Evolutionary conservation across 768 basidiomycete genomes (phyloP).

Genomic region (Russula lepida): DNA sequence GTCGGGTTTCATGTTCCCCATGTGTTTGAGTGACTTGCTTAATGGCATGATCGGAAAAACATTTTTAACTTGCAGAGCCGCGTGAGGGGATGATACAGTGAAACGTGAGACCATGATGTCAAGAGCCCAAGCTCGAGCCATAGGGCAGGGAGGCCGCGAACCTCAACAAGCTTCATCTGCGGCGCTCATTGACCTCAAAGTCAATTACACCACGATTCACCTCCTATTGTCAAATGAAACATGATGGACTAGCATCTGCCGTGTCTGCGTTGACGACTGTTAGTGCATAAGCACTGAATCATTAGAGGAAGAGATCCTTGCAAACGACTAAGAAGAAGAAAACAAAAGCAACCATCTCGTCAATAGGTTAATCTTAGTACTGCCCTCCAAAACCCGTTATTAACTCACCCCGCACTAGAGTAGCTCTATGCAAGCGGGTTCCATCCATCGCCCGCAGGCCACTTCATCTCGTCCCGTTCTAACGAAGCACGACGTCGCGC

Average conservation of each 20-base stretch:
- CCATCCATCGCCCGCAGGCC: constrained; percentile 54
- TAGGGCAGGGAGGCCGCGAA: no score
- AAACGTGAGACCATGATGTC: not conserved
- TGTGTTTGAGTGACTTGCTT: not conserved
- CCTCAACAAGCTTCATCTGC: not conserved
- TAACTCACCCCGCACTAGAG: not conserved
- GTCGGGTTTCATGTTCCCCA: constrained; percentile 1
- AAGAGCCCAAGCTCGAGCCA: not conserved
- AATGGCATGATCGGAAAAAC: not conserved
- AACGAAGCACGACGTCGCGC: constrained; percentile 11
- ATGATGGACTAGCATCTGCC: not conserved
- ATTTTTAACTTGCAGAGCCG: not conserved
- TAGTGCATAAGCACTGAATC: not conserved
- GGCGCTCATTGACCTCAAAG: not conserved
- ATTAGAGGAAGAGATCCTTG: not conserved
- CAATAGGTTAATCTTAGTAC: not conserved
- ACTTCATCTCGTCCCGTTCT: constrained; percentile 50
- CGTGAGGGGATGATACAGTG: not conserved
- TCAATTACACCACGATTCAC: not conserved
- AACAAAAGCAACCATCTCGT: not conserved
- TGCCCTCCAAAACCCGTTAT: not conserved
- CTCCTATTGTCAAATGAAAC: not conserved
- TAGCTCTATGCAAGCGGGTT: constrained; percentile 28
- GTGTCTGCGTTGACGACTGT: not conserved
- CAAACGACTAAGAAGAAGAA: not conserved